Conservation (phyloP, 2,329 filamentous ascomycete species). For the Fusarium ambrosium region DNA sequence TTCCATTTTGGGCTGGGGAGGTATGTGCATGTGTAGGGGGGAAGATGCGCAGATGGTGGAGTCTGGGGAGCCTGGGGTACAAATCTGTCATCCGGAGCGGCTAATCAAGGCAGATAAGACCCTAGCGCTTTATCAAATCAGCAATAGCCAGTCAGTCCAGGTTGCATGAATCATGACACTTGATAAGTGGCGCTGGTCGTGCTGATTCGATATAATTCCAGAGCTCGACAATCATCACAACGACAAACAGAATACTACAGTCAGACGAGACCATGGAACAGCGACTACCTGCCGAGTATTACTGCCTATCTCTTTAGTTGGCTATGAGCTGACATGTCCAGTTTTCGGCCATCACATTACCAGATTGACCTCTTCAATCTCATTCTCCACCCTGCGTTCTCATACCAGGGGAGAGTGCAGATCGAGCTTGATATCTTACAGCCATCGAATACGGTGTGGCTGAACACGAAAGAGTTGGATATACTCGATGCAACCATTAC, state of each 20-base stretch:
- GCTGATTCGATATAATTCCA: background rate
- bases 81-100: background rate
- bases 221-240: background rate
- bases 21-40: background rate
- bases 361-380: background rate
- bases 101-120: constrained; percentile 10
- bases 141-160: background rate
- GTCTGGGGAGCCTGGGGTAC: constrained; percentile 1
- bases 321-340: background rate
- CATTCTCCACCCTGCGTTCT: background rate
- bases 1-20: background rate
- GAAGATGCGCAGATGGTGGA: background rate
- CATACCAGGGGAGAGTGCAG: background rate
- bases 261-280: background rate
- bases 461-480: background rate
- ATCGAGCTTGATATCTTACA: background rate
- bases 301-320: background rate
- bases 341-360: background rate
- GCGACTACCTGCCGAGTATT: background rate
- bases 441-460: background rate
- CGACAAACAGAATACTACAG: background rate
- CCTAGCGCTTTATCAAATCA: background rate
- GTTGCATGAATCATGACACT: background rate
- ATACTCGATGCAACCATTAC: background rate
- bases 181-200: background rate